A percentile compares a stretch with the other conserved stretches of the same genome.
Evolutionary conservation across 2,329 filamentous ascomycete species (phyloP).

Genomic region (Aureobasidium sp.): DNA sequence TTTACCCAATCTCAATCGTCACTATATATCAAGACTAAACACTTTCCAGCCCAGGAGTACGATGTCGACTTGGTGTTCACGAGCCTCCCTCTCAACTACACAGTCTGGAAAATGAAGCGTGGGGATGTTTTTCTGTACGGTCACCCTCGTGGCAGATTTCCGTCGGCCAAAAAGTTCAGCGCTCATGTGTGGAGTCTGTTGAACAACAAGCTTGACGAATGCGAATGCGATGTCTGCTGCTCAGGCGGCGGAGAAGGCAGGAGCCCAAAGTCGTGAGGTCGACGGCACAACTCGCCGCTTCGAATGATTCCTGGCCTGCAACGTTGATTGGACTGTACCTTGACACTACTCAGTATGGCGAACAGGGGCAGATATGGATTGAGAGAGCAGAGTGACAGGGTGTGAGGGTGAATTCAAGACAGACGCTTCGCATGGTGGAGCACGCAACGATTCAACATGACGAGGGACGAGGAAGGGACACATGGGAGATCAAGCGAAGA

Average conservation of each 20-base stretch:
- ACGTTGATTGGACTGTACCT: too few species aligned
- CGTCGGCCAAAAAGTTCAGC: neutral
- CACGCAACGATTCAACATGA: too few species aligned
- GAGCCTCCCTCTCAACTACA: neutral
- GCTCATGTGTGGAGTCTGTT: neutral
- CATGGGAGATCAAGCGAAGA: neutral
- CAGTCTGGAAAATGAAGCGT: neutral
- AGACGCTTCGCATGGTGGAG: too few species aligned
- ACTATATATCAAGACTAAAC: neutral
- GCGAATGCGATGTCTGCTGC: neutral
- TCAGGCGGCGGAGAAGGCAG: neutral
- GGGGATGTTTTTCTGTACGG: neutral
- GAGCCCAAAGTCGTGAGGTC: too few species aligned
- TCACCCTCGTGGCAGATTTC: neutral
- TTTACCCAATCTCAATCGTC: too few species aligned
- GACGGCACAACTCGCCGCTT: neutral
- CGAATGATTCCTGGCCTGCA: too few species aligned
- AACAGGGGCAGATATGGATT: too few species aligned
- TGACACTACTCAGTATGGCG: too few species aligned
- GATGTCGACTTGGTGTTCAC: neutral
- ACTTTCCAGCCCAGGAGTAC: neutral
- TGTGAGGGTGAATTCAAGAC: too few species aligned
- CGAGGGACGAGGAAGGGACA: too few species aligned
- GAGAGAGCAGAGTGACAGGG: too few species aligned
- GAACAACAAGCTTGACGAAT: neutral